Percentiles rank a stretch among this genome's conserved stretches.
Evolutionary conservation across 345 rosid species (phyloP).

Genomic region (Nephelium lappaceum): DNA sequence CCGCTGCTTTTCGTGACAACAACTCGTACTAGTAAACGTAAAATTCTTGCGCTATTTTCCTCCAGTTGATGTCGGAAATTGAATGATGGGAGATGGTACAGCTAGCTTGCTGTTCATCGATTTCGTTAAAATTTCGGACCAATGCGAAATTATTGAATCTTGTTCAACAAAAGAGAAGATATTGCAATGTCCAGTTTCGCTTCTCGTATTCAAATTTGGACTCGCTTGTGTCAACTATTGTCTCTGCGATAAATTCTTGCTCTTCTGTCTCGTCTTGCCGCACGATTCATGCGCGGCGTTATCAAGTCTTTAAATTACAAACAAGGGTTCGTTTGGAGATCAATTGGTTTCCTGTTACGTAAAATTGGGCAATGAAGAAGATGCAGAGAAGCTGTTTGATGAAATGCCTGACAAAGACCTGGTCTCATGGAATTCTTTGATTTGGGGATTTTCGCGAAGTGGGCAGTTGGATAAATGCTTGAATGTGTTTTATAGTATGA

Average conservation of each 20-base stretch:
- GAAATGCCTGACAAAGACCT: constrained; percentile 66
- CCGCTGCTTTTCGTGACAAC: no score
- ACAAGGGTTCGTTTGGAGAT: constrained; percentile 71
- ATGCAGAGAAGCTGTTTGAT: constrained; percentile 55
- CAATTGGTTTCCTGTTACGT: constrained; percentile 48
- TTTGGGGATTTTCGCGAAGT: constrained; percentile 48
- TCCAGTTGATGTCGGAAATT: background rate
- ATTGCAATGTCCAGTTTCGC: constrained; percentile 13
- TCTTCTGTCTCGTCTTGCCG: constrained; percentile 37
- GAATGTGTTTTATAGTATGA: constrained; percentile 39
- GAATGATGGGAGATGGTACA: constrained; percentile 31
- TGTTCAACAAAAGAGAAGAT: background rate
- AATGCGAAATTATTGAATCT: background rate
- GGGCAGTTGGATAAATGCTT: constrained; percentile 44
- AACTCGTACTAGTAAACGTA: no score
- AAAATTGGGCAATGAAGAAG: constrained; percentile 38
- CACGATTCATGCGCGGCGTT: constrained; percentile 46
- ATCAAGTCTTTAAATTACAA: constrained; percentile 54
- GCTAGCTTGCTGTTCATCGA: constrained; percentile 8
- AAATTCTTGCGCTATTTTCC: no score
- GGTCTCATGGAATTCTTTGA: constrained; percentile 71
- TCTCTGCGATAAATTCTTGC: constrained; percentile 44
- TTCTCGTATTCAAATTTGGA: constrained; percentile 30
- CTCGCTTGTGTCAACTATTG: constrained; percentile 48
- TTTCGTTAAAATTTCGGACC: background rate